Base-by-base conservation (phyloP, 352 stramenopile genomes). In the Halophytophthora polymorphica region DNA sequence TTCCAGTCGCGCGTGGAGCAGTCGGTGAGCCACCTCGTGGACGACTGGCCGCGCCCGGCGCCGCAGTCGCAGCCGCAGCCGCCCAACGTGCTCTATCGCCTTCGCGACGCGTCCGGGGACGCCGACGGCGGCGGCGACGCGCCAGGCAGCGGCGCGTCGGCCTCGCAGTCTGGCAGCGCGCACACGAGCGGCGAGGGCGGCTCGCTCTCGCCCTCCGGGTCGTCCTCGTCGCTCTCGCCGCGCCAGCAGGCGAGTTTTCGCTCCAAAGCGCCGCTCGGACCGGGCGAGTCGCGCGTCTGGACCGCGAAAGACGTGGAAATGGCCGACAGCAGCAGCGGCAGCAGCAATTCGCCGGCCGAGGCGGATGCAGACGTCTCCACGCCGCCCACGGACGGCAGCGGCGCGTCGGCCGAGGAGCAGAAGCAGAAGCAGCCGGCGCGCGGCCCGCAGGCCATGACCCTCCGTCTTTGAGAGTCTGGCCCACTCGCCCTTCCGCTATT, bases 1-100 rank as follows among this genome's bases (percentile, higher is more conserved):
- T 87, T 87, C 58, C 76, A 80, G 53, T 68, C 73, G 21, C 75
- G 73, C 23, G 70, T 83, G 33, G 73, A 89, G 57, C 63, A 76
- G 22, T 85, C 78, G 15, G 70, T 87, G 37, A 69, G 73, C 37
- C 75, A 87, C 43, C 53, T 89, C 31, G 73, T 89, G 51, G 63
- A 69, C 5, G 75, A 82, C 55, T 89, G 78, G 78, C 75, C 75
- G 47, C 51, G 71, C 34, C 60, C 59, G 8, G 4, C 25, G 8
- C 25, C 25, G 25, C 25, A 8, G 25, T 31, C 25, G n/a, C n/a
- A n/a, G n/a, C 17, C n/a, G 18, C 12, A 50, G 12, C 40, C 58
- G 3, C 56, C 61, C 23, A 76, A 78, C 34, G 54, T 63, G 28
- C 42, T 83, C 46, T 83, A 70, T 48, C 68, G 47, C 45, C 66